These are phyloP conservation scores for Fallopia convolvulus DNA, from an alignment of 148 eudicot genomes.

Conservation along the genomic window DNA sequence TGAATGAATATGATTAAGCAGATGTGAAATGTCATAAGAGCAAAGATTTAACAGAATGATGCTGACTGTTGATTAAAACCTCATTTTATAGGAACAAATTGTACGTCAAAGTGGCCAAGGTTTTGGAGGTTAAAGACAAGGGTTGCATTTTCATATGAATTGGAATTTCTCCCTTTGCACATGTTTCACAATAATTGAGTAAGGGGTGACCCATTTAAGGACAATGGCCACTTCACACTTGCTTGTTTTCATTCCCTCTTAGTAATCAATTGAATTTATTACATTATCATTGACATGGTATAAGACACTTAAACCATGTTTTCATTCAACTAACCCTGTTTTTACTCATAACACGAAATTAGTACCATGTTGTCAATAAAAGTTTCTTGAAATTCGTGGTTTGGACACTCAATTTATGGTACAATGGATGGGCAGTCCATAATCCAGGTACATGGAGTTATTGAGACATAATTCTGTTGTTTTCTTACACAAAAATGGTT, in stretches of 20 bases:
- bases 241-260: not conserved
- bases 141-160: slow-evolving; percentile 3
- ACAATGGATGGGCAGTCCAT: not conserved
- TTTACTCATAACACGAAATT: not conserved
- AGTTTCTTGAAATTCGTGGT: not conserved
- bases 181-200: slow-evolving; percentile 4
- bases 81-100: not conserved
- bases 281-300: not conserved
- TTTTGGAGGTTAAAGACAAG: slow-evolving; percentile 3
- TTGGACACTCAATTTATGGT: not conserved
- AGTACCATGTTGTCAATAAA: not conserved
- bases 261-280: not conserved
- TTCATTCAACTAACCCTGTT: not conserved
- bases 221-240: not conserved
- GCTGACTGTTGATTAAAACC: not conserved
- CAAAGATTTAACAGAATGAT: not conserved
- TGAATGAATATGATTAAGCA: not conserved
- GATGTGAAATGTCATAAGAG: not conserved
- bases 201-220: not conserved
- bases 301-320: not conserved
- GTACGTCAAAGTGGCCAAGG: slow-evolving; percentile 2
- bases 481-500: not conserved
- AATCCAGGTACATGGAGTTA: not conserved
- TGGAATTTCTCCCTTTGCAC: not conserved
- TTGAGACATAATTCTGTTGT: not conserved